Evolutionary conservation across 2,329 filamentous ascomycete genomes (phyloP), one percentile per base, ranked within the genome.

Genomic region (Neospermospora avenae): DNA sequence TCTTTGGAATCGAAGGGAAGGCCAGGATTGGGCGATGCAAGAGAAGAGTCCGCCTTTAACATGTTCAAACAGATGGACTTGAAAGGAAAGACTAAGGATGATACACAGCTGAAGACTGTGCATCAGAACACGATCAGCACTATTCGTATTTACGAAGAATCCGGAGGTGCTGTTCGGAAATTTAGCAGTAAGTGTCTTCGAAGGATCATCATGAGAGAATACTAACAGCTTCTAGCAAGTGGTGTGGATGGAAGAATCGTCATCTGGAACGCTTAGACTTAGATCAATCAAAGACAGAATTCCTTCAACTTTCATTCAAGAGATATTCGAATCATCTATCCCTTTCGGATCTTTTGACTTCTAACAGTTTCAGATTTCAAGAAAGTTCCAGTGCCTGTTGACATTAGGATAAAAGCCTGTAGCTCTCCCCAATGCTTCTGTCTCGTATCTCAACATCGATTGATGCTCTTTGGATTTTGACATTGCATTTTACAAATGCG

Each of bases 61-160:
- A 96, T 98, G 91, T 99, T 99, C 79, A 86, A 87, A 71, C 93
- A 97, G 79, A 98, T 99, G 95, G 95, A 99, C 76, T 82, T 99
- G 66, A 96, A 95, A 82, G 95, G 95, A 64, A 96, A 96, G 77
- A 80, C 82, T 58, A 91, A 91, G 73, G 92, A 96, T 71, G 93
- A 98, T 74, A 97, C 93, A 3, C 90, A 96, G 78, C 81, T 99
- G 68, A 95, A 91, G 78, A 98, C 95, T 11, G 86, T 95, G 49
- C 95, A 99, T 77, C 95, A 99, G 75, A 99, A 99, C 77, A 96
- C 93, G 25, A 90, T 99, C 72, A 91, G 85, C 71, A 96, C 87
- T 2, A 80, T 99, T 54, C 85, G 95, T 45, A 81, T 85, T 20
- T 97, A 88, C 73, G 85, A 92, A 70, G 83, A 83, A 58, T 79